phyloP scores from a whole-genome alignment of 169 alveolate species.

The Toxoplasma gondii region DNA sequence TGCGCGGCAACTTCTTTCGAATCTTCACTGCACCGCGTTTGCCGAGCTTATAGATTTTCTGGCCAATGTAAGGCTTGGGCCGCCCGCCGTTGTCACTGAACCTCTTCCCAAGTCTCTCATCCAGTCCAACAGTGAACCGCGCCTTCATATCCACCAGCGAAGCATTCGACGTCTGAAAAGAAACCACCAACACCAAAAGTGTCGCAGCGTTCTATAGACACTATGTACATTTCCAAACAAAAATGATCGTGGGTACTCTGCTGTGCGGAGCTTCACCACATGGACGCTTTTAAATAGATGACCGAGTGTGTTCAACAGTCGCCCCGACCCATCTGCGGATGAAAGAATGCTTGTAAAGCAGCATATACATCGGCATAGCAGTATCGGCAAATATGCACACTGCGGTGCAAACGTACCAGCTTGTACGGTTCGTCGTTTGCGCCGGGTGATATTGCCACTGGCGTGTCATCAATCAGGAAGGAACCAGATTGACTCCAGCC shows the following conservation, averaged over 20 bases:
- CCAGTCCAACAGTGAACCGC: not conserved
- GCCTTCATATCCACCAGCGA: not conserved
- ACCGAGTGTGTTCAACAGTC: not conserved
- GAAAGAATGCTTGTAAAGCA: not conserved
- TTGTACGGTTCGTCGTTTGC: not conserved
- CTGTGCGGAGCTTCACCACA: no score
- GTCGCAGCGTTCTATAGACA: not conserved
- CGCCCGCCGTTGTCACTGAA: not conserved
- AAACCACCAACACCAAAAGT: not conserved
- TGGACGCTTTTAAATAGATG: no score
- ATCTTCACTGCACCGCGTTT: conserved; percentile 4
- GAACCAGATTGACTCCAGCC: not conserved
- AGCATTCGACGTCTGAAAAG: conserved; percentile 12
- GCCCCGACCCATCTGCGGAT: not conserved
- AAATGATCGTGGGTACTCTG: no score
- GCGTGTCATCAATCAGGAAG: not conserved
- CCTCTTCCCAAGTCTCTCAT: not conserved
- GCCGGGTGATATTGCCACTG: not conserved
- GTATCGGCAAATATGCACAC: not conserved
- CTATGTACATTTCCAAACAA: not conserved
- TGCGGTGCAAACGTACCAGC: not conserved
- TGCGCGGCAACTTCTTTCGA: not conserved
- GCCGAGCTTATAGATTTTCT: not conserved
- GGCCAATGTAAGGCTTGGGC: conserved; percentile 7
- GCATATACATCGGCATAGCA: not conserved